phyloP scores from a whole-genome alignment of 257 asterid genomes.

The Jacaranda mimosifolia region DNA sequence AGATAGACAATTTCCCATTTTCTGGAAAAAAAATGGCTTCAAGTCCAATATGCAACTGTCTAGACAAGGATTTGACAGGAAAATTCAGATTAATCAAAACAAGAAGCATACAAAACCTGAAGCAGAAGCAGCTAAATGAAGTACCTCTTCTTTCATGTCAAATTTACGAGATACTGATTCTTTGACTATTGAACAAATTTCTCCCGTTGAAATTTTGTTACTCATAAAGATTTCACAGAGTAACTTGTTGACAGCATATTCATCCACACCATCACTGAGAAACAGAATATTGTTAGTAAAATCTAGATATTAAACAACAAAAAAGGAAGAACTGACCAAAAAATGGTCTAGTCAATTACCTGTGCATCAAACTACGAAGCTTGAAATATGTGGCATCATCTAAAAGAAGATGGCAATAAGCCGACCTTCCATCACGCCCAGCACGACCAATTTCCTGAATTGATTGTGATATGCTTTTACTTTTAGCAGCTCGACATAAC shows the following conservation, averaged over 20 bases:
- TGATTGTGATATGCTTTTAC: slow-evolving; percentile 26
- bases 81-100: slow-evolving; percentile 26
- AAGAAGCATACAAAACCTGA: slow-evolving; percentile 19
- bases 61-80: slow-evolving; percentile 8
- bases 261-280: slow-evolving; percentile 94
- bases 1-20: not conserved
- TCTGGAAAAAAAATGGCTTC: slow-evolving; percentile 20
- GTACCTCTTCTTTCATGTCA: slow-evolving; percentile 99
- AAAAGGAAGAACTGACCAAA: slow-evolving; percentile 28
- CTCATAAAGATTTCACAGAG: slow-evolving; percentile 72
- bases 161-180: slow-evolving; percentile 87
- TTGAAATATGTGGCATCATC: slow-evolving; percentile 81
- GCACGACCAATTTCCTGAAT: slow-evolving; percentile 99
- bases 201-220: slow-evolving; percentile 50
- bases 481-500: slow-evolving; percentile 34
- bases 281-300: slow-evolving; percentile 35
- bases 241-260: slow-evolving; percentile 81
- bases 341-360: slow-evolving; percentile 55
- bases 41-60: not conserved
- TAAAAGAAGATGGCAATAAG: slow-evolving; percentile 90
- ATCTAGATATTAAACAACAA: slow-evolving; percentile 34
- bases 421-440: slow-evolving; percentile 94
- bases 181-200: slow-evolving; percentile 66
- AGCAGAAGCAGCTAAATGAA: slow-evolving; percentile 41
- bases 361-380: slow-evolving; percentile 89